Conservation (phyloP, 139 green algal genomes). For the Parachlorella kessleri region DNA sequence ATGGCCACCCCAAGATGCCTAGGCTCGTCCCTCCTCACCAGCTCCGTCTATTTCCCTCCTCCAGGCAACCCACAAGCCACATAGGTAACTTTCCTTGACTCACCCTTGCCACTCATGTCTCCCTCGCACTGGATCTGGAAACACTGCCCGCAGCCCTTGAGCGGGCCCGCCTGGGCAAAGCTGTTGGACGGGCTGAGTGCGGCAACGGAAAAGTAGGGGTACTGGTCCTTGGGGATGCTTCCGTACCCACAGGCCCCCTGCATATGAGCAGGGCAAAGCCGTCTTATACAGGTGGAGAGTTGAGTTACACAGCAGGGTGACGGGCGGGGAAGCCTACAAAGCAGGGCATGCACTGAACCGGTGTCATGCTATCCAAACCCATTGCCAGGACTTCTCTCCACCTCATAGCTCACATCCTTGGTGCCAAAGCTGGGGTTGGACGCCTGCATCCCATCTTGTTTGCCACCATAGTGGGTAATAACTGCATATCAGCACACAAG, state of each 20-base stretch:
- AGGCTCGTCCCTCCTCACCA: too few species aligned
- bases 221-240: constrained; percentile 24
- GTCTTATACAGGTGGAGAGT: background rate
- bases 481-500: background rate
- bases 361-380: background rate
- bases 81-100: too few species aligned
- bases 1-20: too few species aligned
- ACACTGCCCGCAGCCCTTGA: constrained; percentile 28
- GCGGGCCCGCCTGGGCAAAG: constrained; percentile 8
- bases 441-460: constrained; percentile 34
- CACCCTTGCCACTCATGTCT: background rate
- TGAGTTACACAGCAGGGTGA: background rate
- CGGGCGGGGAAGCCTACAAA: too few species aligned
- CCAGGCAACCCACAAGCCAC: too few species aligned
- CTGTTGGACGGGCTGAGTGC: constrained; percentile 15
- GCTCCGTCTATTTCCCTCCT: too few species aligned
- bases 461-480: constrained; percentile 6
- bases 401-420: constrained; percentile 6
- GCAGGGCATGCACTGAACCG: background rate
- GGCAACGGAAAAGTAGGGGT: constrained; percentile 26
- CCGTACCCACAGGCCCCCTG: constrained; percentile 32
- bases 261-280: background rate
- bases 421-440: constrained; percentile 24
- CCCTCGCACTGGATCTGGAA: constrained; percentile 28
- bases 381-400: background rate